Conservation (phyloP, 2,329 filamentous ascomycete genomes). For the Akanthomyces muscarius region DNA sequence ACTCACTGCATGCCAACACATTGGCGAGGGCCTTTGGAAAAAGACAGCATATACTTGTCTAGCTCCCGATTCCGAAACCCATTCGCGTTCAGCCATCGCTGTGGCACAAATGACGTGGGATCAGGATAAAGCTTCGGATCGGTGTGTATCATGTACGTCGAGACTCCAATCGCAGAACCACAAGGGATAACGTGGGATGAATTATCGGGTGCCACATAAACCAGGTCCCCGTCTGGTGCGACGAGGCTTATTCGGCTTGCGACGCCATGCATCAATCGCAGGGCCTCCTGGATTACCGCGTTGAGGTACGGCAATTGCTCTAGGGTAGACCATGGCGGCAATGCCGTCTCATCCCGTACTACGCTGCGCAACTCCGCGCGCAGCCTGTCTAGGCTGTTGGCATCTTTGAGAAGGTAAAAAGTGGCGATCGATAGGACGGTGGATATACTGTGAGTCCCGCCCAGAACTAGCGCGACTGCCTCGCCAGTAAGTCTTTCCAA, state of each 20-base stretch:
- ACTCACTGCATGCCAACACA: constrained; percentile 24
- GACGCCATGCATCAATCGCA: background rate
- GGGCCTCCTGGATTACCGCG: background rate
- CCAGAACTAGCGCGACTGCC: constrained; percentile 29
- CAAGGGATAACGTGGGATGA: background rate
- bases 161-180: background rate
- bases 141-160: background rate
- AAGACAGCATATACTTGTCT: constrained; percentile 21
- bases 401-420: background rate
- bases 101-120: constrained; percentile 23
- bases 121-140: background rate
- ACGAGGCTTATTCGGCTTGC: background rate
- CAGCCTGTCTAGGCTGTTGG: background rate
- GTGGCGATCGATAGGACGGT: background rate
- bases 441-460: constrained; percentile 28
- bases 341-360: background rate
- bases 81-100: constrained; percentile 25
- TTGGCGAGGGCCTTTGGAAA: constrained; percentile 21
- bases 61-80: constrained; percentile 18
- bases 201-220: background rate
- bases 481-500: constrained; percentile 31
- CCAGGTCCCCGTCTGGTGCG: background rate
- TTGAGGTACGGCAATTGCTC: background rate
- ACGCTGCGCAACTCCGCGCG: background rate
- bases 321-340: background rate